Percentiles rank a stretch among this genome's conserved stretches.
Conservation (phyloP, 177 flowering plant species). For the Vitis hybrid region DNA sequence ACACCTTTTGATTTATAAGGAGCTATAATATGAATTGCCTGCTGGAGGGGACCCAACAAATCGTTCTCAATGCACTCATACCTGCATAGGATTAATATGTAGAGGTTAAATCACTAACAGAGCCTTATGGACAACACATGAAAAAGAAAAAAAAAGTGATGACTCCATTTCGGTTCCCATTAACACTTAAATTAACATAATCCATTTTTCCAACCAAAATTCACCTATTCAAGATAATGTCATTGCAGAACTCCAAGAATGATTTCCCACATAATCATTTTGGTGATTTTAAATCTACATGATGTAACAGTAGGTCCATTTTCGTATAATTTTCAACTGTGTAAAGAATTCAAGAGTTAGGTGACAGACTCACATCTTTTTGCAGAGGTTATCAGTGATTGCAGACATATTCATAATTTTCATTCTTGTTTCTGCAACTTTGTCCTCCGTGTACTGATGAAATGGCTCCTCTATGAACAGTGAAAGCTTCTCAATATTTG, state of each 20-base stretch:
- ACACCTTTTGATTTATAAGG: slow-evolving; percentile 90
- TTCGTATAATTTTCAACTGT: neutral
- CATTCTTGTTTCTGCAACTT: slow-evolving; percentile 66
- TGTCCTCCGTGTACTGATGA: slow-evolving; percentile 44
- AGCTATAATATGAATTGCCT: slow-evolving; percentile 66
- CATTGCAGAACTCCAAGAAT: too few species aligned
- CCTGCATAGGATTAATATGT: slow-evolving; percentile 44
- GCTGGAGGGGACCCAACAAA: slow-evolving; percentile 68
- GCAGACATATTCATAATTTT: slow-evolving; percentile 69
- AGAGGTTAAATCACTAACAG: neutral
- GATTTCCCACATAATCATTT: too few species aligned
- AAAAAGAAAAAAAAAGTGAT: too few species aligned
- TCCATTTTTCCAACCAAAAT: too few species aligned
- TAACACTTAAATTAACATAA: too few species aligned
- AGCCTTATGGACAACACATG: too few species aligned
- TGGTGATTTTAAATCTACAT: too few species aligned
- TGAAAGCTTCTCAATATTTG: slow-evolving; percentile 84
- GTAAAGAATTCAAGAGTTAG: neutral
- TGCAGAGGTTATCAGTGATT: slow-evolving; percentile 64
- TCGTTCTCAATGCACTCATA: slow-evolving; percentile 94
- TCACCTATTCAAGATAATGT: too few species aligned
- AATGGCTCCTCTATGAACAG: slow-evolving; percentile 72
- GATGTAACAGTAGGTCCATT: too few species aligned
- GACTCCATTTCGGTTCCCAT: too few species aligned
- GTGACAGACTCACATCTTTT: slow-evolving; percentile 63